phyloP scores from a whole-genome alignment of 2,329 filamentous ascomycete species.

The Beauveria asiatica region DNA sequence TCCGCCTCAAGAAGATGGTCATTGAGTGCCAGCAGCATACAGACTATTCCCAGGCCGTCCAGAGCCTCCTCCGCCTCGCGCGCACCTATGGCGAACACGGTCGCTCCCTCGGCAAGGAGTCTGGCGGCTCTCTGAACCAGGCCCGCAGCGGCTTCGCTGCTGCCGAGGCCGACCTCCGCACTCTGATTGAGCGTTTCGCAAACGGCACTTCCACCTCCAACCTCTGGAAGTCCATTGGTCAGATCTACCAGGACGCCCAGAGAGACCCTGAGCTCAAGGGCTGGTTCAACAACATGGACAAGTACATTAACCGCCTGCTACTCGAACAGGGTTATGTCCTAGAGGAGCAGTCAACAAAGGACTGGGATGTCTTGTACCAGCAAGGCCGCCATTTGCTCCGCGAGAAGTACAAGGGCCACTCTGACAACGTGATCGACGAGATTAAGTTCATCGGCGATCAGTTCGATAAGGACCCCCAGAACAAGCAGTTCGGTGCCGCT shows the following conservation, averaged over 20 bases:
- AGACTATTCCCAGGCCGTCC: conserved; percentile 87
- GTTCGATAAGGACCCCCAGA: conserved; percentile 81
- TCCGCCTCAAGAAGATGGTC: conserved; percentile 93
- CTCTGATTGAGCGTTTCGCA: conserved; percentile 87
- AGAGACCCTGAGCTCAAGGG: conserved; percentile 74
- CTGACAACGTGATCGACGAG: conserved; percentile 79
- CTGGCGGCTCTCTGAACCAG: conserved; percentile 62
- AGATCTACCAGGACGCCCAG: conserved; percentile 81
- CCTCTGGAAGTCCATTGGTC: conserved; percentile 74
- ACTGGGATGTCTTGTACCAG: conserved; percentile 82
- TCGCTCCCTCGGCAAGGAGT: conserved; percentile 54
- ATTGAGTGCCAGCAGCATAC: conserved; percentile 92
- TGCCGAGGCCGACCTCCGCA: conserved; percentile 71
- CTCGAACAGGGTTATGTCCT: conserved; percentile 88
- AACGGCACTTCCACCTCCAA: conserved; percentile 88
- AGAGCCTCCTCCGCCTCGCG: conserved; percentile 74
- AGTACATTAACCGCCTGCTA: conserved; percentile 72
- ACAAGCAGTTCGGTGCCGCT: conserved; percentile 68
- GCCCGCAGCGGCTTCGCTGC: conserved; percentile 58
- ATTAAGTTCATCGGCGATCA: conserved; percentile 82
- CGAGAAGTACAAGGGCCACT: conserved; percentile 79
- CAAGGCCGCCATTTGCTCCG: conserved; percentile 79
- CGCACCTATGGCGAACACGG: conserved; percentile 78
- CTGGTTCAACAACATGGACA: conserved; percentile 78
- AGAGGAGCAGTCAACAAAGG: conserved; percentile 65